phyloP scores from a whole-genome alignment of 176 grass and related monocot species.

The Leersia perrieri region DNA sequence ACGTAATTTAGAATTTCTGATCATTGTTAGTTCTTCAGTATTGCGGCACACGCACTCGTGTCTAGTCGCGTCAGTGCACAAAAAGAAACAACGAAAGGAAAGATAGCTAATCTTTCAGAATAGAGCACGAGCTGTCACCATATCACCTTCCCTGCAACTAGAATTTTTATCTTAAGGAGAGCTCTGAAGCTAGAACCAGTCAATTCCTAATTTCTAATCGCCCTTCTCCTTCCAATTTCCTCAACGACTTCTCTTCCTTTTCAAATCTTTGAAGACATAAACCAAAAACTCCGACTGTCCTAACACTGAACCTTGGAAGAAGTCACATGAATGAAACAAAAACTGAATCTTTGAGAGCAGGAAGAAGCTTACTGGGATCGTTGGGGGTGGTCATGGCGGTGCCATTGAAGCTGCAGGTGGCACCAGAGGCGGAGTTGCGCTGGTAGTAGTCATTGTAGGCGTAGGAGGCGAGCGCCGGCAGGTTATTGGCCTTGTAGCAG shows the following conservation, averaged over 20 bases:
- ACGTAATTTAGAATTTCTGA: too few relatives aligned
- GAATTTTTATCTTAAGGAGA: neutral
- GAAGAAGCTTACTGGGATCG: conserved; percentile 79
- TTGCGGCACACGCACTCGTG: too few relatives aligned
- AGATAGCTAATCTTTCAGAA: too few relatives aligned
- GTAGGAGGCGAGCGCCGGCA: conserved; percentile 73
- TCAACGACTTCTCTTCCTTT: neutral
- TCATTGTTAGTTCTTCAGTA: too few relatives aligned
- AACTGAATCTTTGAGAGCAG: neutral
- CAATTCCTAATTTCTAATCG: neutral
- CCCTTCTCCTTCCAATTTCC: neutral
- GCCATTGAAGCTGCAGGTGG: conserved; percentile 61
- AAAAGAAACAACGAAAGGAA: too few relatives aligned
- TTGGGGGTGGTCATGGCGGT: conserved; percentile 37
- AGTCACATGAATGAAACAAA: neutral
- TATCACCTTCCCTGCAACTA: neutral
- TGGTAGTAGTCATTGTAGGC: conserved; percentile 98
- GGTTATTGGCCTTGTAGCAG: conserved; percentile 71
- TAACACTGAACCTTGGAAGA: too few relatives aligned
- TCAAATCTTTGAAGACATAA: neutral
- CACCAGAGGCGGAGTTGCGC: conserved; percentile 30
- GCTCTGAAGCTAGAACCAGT: too few relatives aligned
- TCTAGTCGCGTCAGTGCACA: too few relatives aligned
- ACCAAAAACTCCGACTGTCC: neutral
- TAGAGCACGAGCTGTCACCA: too few relatives aligned